Conservation (phyloP, 306 rosid species). For the Ormosia semicastrata region DNA sequence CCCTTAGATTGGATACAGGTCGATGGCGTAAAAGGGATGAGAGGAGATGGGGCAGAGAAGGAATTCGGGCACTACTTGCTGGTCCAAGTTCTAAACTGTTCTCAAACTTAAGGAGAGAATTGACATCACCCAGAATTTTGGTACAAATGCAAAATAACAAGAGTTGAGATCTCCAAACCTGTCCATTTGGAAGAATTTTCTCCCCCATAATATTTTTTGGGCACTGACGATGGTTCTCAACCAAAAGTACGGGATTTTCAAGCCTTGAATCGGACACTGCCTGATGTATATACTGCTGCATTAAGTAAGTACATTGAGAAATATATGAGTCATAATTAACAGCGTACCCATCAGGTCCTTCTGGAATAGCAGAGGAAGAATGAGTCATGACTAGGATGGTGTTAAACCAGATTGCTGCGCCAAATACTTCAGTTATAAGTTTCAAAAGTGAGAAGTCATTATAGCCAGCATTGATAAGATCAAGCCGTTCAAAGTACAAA, state of each 20-base stretch:
- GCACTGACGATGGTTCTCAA: conserved; percentile 92
- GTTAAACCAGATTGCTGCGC: conserved; percentile 89
- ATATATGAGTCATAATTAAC: conserved; percentile 66
- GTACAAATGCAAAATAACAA: conserved; percentile 78
- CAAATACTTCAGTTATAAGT: conserved; percentile 81
- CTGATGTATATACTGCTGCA: conserved; percentile 81
- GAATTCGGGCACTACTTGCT: conserved; percentile 47
- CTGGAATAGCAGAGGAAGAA: conserved; percentile 76
- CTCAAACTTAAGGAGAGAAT: conserved; percentile 70
- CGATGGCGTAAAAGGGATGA: conserved; percentile 70
- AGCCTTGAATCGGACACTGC: conserved; percentile 80
- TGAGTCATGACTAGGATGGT: conserved; percentile 91
- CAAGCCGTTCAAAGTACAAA: conserved; percentile 88
- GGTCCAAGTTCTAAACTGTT: conserved; percentile 81
- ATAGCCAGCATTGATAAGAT: conserved; percentile 50
- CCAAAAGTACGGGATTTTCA: conserved; percentile 84
- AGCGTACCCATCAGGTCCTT: conserved; percentile 72
- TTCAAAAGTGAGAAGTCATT: conserved; percentile 62
- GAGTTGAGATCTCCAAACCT: conserved; percentile 89
- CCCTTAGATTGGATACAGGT: conserved; percentile 37
- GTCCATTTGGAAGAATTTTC: conserved; percentile 93
- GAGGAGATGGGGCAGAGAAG: conserved; percentile 93
- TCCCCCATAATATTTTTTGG: conserved; percentile 70
- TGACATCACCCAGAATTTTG: conserved; percentile 83
- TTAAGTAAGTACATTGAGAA: conserved; percentile 54